Evolutionary conservation across 106 monocot species (phyloP), one percentile per base, ranked within the genome.

Genomic region (Posidonia australis): DNA sequence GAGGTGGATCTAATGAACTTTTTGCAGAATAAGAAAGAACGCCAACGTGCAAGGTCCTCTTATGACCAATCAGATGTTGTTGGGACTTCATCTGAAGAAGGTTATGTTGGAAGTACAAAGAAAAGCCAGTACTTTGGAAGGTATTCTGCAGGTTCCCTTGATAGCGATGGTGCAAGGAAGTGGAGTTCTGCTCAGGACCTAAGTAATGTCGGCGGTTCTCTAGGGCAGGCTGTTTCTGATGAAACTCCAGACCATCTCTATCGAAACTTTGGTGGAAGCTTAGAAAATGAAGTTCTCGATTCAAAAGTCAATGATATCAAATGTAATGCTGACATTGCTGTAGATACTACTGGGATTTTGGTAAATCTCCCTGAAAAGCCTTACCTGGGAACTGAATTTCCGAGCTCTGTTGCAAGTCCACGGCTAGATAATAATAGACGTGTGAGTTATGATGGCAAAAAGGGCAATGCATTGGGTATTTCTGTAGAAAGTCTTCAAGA

Each of bases 1-100:
- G 98, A 99, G 67, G 98, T 99, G 73, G 98, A 99, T 58, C 66
- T 99, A 10, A 77, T 99, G 76, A 99, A 88, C 70, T 82, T 82
- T 72, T 77, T 99, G 62, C 98, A 91, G 68, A 91, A 66, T 69
- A 99, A 99, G 80, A 99, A 91, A 74, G 98, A 99, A 64, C 80
- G 81, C 11, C 87, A 85, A 28, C 83, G 98, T 49, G 68, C 85
- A 44, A 99, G 90, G 69, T 69, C 87, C 18, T 79, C 74, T 67
- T 99, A 88, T 84, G 98, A 99, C 21, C 91, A 84, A 44, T 63
- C 81, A 29, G 98, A 99, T 79, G 67, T 47, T 51, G 61, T 85
- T 45, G 88, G 87, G 65, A 85, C 84, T 61, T 98, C 90, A 46
- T 88, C 88, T 58, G 98, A 99, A 43, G 91, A 99, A 60, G 91